Base-by-base conservation (phyloP, 768 basidiomycete species). In the Fomitopsis serialis region DNA sequence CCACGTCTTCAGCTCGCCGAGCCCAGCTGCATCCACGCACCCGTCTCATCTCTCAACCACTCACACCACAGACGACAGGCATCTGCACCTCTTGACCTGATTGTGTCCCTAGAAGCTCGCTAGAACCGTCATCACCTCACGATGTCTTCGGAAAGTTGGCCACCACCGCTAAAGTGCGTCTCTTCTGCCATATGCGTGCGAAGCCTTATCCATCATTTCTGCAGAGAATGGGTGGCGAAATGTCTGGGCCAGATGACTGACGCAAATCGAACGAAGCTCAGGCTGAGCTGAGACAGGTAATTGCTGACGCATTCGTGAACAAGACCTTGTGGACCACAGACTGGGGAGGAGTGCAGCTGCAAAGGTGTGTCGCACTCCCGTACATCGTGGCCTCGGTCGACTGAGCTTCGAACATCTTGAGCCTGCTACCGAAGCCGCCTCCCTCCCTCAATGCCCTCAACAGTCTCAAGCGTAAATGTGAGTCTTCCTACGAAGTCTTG, bases 201-300 rank as follows among this genome's bases (percentile, higher is more conserved):
- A 17, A 10, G 21, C 44, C 29, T 6, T 45, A 23, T 53, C 50
- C 17, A n/a, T 45, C 29, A 32, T 32, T 32, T 34, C 10, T 17
- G 15, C 66, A 98, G 95, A 74, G 85, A 89, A 68, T 98, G 94
- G 92, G 95, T 98, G 27, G 91, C 94, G 65, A 86, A 85, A 70
- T 96, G 91, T 66, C 77, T 98, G 23, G 86, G 89, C 23, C 87
- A 93, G 72, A 95, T 96, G 78, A 90, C 90, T 17, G 88, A 94
- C 58, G 70, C 78, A 48, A 98, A 96, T 72, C 84, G 88, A 72
- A 73, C 46, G 92, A 94, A 61, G 95, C 95, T 21, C 92, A 94
- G 65, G 79, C 87, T 55, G 97, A 99, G 77, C 74, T 99, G 66
- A 94, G 93, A 82, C 81, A 90, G 84, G 89, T 93, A 80, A 97